phyloP scores from a whole-genome alignment of 192 early-diverging fungal genomes.

The Gamsiella multidivaricata region DNA sequence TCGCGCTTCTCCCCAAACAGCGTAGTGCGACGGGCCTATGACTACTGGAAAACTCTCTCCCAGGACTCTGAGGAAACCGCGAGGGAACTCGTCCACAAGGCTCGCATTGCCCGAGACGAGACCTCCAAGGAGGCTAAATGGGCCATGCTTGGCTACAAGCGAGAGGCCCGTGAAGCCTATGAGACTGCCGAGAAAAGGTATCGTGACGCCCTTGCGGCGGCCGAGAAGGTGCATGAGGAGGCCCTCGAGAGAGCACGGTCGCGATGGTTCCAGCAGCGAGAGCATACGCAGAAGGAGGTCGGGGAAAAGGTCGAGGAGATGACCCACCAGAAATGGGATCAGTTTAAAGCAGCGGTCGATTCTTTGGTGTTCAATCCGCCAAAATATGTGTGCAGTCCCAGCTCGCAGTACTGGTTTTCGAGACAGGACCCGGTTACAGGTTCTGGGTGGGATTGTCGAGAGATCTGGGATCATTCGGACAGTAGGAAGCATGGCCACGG shows the following conservation, averaged over 20 bases:
- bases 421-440: slow-evolving; percentile 33
- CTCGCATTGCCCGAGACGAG: slow-evolving; percentile 29
- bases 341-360: slow-evolving; percentile 48
- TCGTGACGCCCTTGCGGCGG: slow-evolving; percentile 22
- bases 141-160: slow-evolving; percentile 49
- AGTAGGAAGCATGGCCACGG: slow-evolving; percentile 10
- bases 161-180: slow-evolving; percentile 30
- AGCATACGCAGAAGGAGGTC: slow-evolving; percentile 30
- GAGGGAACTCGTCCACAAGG: slow-evolving; percentile 29
- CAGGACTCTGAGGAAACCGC: slow-evolving; percentile 31
- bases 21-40: slow-evolving; percentile 37
- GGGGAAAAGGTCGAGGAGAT: slow-evolving; percentile 6
- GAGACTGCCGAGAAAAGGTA: slow-evolving; percentile 47
- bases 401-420: slow-evolving; percentile 45
- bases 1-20: slow-evolving; percentile 6
- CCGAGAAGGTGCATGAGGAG: slow-evolving; percentile 36
- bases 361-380: slow-evolving; percentile 45
- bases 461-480: slow-evolving; percentile 45
- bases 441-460: slow-evolving; percentile 48
- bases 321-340: slow-evolving; percentile 41
- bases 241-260: slow-evolving; percentile 32
- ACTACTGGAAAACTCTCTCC: slow-evolving; percentile 46
- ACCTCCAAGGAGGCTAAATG: slow-evolving; percentile 44
- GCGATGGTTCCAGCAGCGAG: slow-evolving; percentile 39
- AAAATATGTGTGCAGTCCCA: slow-evolving; percentile 46